phyloP scores from a whole-genome alignment of 73 alveolate genomes.

The Paramecium caudatum region DNA sequence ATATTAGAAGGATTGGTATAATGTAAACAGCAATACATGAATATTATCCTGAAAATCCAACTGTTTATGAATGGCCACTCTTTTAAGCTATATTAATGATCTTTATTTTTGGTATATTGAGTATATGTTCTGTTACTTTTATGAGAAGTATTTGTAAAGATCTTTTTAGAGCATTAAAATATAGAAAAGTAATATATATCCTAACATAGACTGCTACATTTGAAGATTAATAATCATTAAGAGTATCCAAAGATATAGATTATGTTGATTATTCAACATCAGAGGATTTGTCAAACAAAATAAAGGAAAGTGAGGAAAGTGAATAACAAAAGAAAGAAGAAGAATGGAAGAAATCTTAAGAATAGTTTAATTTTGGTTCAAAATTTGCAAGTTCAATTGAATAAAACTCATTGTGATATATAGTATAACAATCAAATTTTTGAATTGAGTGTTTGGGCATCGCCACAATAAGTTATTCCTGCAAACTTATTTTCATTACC shows the following conservation, averaged over 20 bases:
- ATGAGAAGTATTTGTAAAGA: conserved; percentile 29
- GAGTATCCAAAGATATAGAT: conserved; percentile 26
- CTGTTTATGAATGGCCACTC: conserved; percentile 46
- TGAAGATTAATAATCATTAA: not conserved
- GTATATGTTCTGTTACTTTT: conserved; percentile 18
- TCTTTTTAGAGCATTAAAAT: conserved; percentile 45
- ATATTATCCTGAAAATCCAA: conserved; percentile 13
- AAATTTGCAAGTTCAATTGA: conserved; percentile 4
- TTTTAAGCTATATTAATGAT: not conserved
- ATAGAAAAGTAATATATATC: not conserved
- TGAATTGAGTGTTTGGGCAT: conserved; percentile 23
- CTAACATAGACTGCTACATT: not conserved
- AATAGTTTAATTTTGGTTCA: conserved; percentile 18
- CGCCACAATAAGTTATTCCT: conserved; percentile 39
- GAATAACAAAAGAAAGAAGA: conserved; percentile 31
- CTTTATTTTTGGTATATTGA: conserved; percentile 10
- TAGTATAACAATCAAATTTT: conserved; percentile 34
- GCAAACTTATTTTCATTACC: not conserved
- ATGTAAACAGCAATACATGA: conserved; percentile 7
- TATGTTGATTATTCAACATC: conserved; percentile 6
- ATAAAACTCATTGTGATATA: conserved; percentile 26
- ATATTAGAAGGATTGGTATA: conserved; percentile 4
- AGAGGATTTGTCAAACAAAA: conserved; percentile 20
- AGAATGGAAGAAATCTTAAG: conserved; percentile 34
- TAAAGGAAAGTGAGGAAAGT: not conserved